Evolutionary conservation across 2,329 filamentous ascomycete species (phyloP), one percentile per base, ranked within the genome.

Genomic region (Boeremia exigua): DNA sequence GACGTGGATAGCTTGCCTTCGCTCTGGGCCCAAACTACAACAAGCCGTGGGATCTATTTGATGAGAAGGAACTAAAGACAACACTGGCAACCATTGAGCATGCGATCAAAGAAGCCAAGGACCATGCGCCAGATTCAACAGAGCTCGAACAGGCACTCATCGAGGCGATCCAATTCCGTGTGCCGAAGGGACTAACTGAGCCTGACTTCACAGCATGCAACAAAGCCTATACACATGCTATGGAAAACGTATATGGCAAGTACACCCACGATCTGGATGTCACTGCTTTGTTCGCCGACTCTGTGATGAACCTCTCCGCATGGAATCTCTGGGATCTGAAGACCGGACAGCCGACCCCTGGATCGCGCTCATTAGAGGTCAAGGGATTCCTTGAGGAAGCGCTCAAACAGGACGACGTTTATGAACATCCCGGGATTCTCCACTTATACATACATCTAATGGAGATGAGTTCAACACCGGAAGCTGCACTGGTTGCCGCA

Each of bases 391-490:
- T 91, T 2, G 87, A 90, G 29, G 75, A 70, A 3, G 86, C 85
- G 0, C 74, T 93, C 15, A 66, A 73, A 1, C 77, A 80, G 2
- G 71, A 79, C 1, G 79, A 78, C 14, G 83, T 79, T 0, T 70
- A 78, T 3, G 63, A 77, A 6, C 90, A 95, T 65, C 87, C 90
- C 0, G 90, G 89, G 0, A 73, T 92, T 0, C 78, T 92, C 6
- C 90, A 93, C 70, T 75, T 91, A 29, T 92, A 92, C 71, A 89
- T 92, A 34, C 89, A 92, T 63, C 81, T 91, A 3, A 89, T 91
- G 80, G 89, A 92, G 68, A 91, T 91, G 89, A 91, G 88, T 0
- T 76, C 79, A 0, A 81, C 78, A 0, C 89, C 89, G 0, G 89
- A 91, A 69, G 69, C 75, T 1, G 89, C 86, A 1, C 71, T 90